Conservation (phyloP, 306 rosid species). For the Abrus pulchellus region DNA sequence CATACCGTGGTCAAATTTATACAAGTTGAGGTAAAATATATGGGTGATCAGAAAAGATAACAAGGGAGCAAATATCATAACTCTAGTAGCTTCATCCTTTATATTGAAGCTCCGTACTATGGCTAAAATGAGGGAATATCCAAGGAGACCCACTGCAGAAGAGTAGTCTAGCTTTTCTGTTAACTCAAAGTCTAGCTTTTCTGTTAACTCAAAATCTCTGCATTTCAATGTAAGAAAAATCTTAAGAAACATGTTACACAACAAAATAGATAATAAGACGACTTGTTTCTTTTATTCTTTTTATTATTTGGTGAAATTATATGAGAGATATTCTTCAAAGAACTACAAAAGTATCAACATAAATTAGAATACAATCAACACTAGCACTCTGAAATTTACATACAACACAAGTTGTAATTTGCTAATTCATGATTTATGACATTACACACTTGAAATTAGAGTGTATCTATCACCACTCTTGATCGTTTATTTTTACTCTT, state of each 20-base stretch:
- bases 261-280: slow-evolving; percentile 10
- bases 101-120: slow-evolving; percentile 67
- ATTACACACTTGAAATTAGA: too few relatives aligned
- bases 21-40: slow-evolving; percentile 74
- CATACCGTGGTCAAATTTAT: slow-evolving; percentile 74
- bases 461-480: too few relatives aligned
- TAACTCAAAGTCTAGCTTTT: slow-evolving; percentile 71
- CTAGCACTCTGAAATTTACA: background rate
- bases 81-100: slow-evolving; percentile 77
- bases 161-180: slow-evolving; percentile 77
- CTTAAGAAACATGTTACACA: slow-evolving; percentile 6
- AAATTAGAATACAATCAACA: background rate
- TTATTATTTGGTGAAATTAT: background rate
- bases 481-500: too few relatives aligned
- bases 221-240: slow-evolving; percentile 33
- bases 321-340: background rate
- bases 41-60: slow-evolving; percentile 76
- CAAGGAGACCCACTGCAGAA: slow-evolving; percentile 75
- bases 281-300: background rate
- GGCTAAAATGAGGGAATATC: slow-evolving; percentile 76
- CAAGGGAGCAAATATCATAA: slow-evolving; percentile 83
- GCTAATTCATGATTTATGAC: too few relatives aligned
- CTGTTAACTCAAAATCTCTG: slow-evolving; percentile 76
- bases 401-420: too few relatives aligned
- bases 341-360: background rate